Evolutionary conservation across 2,329 filamentous ascomycete species (phyloP).

Genomic region (Endocalyx cinctus): DNA sequence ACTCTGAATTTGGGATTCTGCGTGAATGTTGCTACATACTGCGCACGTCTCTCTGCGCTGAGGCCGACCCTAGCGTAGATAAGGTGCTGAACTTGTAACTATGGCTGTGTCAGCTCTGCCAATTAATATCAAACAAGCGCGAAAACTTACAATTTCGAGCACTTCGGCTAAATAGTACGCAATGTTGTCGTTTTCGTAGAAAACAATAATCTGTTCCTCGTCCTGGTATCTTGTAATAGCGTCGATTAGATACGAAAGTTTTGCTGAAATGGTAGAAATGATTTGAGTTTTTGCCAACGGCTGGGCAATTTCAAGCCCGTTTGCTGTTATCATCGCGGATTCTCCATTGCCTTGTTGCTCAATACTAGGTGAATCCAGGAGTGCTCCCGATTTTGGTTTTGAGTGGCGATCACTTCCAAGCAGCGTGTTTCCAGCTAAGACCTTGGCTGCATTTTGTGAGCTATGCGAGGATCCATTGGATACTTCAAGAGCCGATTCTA

Average conservation of each 20-base stretch:
- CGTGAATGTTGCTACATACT: conserved; percentile 78
- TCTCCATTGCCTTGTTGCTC: conserved; percentile 13
- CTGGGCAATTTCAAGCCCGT: conserved; percentile 39
- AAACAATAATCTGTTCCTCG: conserved; percentile 82
- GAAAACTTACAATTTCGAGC: conserved; percentile 61
- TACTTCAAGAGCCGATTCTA: conserved; percentile 14
- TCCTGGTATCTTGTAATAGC: conserved; percentile 63
- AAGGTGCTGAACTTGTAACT: conserved; percentile 56
- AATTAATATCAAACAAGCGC: not conserved
- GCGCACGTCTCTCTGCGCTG: conserved; percentile 56
- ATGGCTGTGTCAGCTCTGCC: conserved; percentile 7
- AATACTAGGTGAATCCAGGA: conserved; percentile 1
- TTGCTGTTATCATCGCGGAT: too few species aligned
- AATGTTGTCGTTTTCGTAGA: conserved; percentile 84
- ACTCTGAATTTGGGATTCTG: conserved; percentile 64
- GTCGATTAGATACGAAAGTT: conserved; percentile 80
- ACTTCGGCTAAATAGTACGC: conserved; percentile 82
- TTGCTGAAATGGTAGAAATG: conserved; percentile 78
- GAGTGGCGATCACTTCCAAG: conserved; percentile 22
- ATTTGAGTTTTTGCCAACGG: conserved; percentile 58
- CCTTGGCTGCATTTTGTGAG: conserved; percentile 8
- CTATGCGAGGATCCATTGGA: conserved; percentile 10
- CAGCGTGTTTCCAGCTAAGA: conserved; percentile 22
- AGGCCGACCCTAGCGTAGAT: conserved; percentile 62
- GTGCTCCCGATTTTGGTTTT: conserved; percentile 17